Evolutionary conservation across 768 basidiomycete species (phyloP).

Genomic region (Piloderma croceum): DNA sequence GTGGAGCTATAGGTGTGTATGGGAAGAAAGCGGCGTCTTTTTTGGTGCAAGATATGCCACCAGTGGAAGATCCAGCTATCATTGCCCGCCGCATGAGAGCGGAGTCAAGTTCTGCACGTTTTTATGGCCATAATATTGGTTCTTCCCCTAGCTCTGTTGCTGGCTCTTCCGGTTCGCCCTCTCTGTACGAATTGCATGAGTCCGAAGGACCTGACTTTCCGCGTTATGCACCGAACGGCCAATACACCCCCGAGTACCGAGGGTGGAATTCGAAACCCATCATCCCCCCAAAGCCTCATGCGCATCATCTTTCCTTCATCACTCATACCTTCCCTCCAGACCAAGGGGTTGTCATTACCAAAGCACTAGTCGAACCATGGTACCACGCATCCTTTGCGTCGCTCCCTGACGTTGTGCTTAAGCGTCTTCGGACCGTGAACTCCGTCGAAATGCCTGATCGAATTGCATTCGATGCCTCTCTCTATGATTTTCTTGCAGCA

Average conservation of each 20-base stretch:
- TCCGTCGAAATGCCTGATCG: conserved; percentile 58
- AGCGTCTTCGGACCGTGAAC: conserved; percentile 49
- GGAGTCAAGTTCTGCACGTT: conserved; percentile 31
- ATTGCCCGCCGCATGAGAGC: conserved; percentile 12
- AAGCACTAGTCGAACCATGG: conserved; percentile 53
- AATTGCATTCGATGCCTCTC: conserved; percentile 43
- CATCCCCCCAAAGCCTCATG: conserved; percentile 19
- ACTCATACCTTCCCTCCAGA: conserved; percentile 36
- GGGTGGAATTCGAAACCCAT: conserved; percentile 14
- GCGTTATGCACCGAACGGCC: conserved; percentile 2
- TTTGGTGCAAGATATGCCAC: conserved; percentile 36
- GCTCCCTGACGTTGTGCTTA: conserved; percentile 50
- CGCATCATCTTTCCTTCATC: conserved; percentile 37
- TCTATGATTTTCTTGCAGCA: conserved; percentile 43
- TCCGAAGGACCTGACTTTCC: conserved; percentile 9
- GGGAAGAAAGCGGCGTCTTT: conserved; percentile 43
- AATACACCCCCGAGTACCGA: background rate
- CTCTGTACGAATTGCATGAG: conserved; percentile 15
- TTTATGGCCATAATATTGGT: conserved; percentile 45
- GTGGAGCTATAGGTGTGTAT: background rate
- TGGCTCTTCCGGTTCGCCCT: conserved; percentile 19
- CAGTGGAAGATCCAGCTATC: conserved; percentile 26
- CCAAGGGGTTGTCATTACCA: conserved; percentile 33
- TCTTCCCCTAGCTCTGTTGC: conserved; percentile 26
- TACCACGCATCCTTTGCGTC: conserved; percentile 50